phyloP scores from a whole-genome alignment of 148 eudicot species.

The Fagopyrum esculentum region DNA sequence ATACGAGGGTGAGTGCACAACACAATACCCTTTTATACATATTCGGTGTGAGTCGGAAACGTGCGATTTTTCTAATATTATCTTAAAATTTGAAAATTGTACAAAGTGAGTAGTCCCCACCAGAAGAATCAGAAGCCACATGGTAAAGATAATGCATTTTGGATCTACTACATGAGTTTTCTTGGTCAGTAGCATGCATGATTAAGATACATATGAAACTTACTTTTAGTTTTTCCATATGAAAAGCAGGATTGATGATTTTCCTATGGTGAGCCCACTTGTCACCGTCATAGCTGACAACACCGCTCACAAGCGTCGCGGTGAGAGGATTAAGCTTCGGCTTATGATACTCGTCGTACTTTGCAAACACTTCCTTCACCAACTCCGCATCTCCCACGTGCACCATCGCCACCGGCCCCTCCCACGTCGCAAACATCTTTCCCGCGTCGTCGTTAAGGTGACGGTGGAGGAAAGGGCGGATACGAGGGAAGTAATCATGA shows the following conservation, averaged over 20 bases:
- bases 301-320: constrained; percentile 21
- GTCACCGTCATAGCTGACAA: constrained; percentile 27
- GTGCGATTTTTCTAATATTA: too few species aligned
- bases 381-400: constrained; percentile 21
- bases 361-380: constrained; percentile 23
- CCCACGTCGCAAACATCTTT: constrained; percentile 23
- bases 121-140: not conserved
- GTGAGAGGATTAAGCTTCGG: constrained; percentile 27
- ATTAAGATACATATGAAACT: not conserved
- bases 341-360: constrained; percentile 30
- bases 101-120: not conserved
- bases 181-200: not conserved
- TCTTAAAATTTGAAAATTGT: not conserved
- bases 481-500: constrained; percentile 13
- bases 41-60: too few species aligned
- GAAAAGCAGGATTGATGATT: constrained; percentile 41
- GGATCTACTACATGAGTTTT: not conserved
- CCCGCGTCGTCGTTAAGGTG: constrained; percentile 21
- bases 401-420: constrained; percentile 23
- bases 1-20: too few species aligned
- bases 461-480: constrained; percentile 26
- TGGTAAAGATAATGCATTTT: not conserved
- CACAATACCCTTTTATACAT: too few species aligned
- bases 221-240: constrained; percentile 33
- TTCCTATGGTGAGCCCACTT: constrained; percentile 36